Base-by-base conservation (phyloP, 2,329 filamentous ascomycete genomes). In the Calonectria ilicicola region DNA sequence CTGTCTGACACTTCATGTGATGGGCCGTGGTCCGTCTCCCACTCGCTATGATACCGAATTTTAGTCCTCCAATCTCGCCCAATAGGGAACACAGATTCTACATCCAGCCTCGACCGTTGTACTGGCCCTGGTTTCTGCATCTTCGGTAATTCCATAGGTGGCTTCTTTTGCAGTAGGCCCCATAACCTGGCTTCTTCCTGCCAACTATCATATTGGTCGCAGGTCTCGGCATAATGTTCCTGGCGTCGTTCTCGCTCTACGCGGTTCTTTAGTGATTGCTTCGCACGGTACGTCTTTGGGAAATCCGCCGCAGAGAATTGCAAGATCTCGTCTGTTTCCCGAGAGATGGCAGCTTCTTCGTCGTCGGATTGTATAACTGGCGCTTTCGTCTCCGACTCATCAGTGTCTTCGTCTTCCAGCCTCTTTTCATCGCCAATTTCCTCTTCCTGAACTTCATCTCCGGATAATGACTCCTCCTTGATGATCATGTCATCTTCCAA, bases 121-220 rank as follows among this genome's bases (percentile, higher is more conserved):
- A 79, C 42, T 17, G 74, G 77, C 5, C 79, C 81, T 1, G 81
- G 80, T 23, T 82, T 78, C 7, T 80, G 79, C 29, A 78, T 72
- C 75, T 79, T 84, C 9, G 80, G 78, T 58, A 83, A 49, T 29
- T 81, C 81, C 70, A 79, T 78, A 0, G 84, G 85, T 2, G 86
- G 85, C 38, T 81, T 78, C 76, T 80, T 82, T 47, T 84, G 83
- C 23, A 89, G 72, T 19, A 89, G 70, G 12, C 80, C 76, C 88
- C 88, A 89, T 81, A 90, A 81, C 56, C 82, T 79, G 29, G 76
- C 72, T 75, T 90, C 88, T 38, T 86, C 87, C 27, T 80, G 76
- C 51, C 82, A 82, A 66, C 84, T 86, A 2, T 81, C 82, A 46
- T 81, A 81, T 19, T 81, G 80, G 72, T 90, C 88, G 17, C 81